phyloP scores from a whole-genome alignment of 495 filamentous ascomycete species.

The Glonium stellatum region DNA sequence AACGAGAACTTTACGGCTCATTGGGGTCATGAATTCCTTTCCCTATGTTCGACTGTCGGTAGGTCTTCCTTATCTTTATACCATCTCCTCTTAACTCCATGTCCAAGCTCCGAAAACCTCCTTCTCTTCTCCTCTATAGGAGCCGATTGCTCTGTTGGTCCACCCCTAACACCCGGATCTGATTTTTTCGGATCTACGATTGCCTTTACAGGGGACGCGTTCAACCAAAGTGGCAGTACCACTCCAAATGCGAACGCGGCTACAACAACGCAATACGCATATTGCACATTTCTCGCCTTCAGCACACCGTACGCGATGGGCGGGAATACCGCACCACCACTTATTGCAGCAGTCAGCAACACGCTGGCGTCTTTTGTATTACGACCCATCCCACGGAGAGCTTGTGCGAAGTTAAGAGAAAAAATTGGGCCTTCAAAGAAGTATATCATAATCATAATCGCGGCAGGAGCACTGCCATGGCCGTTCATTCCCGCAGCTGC shows the following conservation, averaged over 20 bases:
- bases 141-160: not conserved
- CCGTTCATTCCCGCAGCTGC: conserved; percentile 49
- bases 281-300: conserved; percentile 35
- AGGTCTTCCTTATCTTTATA: not conserved
- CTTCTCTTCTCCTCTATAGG: not conserved
- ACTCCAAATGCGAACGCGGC: conserved; percentile 51
- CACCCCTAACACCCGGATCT: not conserved
- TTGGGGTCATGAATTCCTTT: not conserved
- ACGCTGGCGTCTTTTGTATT: conserved; percentile 53
- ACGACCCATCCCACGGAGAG: not conserved
- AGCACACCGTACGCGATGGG: conserved; percentile 47
- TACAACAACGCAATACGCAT: conserved; percentile 51
- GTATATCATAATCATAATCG: conserved; percentile 49
- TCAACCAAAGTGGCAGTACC: conserved; percentile 56
- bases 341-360: conserved; percentile 48
- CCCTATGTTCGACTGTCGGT: not conserved
- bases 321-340: conserved; percentile 52
- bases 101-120: not conserved
- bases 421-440: conserved; percentile 56
- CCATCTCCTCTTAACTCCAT: not conserved
- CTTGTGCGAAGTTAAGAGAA: conserved; percentile 46
- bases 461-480: conserved; percentile 42
- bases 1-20: not conserved
- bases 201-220: conserved; percentile 50
- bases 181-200: conserved; percentile 45